phyloP scores from a whole-genome alignment of 2,329 filamentous ascomycete genomes.

The Chaetomiaceae sp. region DNA sequence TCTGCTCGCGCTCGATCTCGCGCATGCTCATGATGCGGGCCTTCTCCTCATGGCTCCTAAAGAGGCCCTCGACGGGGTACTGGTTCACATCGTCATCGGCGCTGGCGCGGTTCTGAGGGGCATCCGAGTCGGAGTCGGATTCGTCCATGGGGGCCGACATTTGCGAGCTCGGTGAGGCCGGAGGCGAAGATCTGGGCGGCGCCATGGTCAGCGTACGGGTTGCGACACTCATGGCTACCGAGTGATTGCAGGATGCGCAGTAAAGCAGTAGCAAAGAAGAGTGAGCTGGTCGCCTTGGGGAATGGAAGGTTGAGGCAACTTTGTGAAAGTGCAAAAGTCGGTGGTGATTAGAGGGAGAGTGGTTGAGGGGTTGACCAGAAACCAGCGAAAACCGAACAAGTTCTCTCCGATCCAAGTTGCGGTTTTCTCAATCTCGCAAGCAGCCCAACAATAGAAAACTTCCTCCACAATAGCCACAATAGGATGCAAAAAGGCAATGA shows the following conservation, averaged over 20 bases:
- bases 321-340: neutral
- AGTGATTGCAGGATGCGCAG: neutral
- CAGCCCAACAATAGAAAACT: neutral
- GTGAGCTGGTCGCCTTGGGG: neutral
- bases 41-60: conserved; percentile 69
- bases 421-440: neutral
- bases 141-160: conserved; percentile 87
- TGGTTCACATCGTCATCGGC: conserved; percentile 58
- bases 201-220: conserved; percentile 7
- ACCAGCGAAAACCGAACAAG: neutral
- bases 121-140: conserved; percentile 72
- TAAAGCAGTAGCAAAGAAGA: too few species aligned
- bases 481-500: conserved; percentile 5
- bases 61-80: conserved; percentile 86
- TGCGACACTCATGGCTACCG: neutral
- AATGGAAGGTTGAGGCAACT: neutral
- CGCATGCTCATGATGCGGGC: conserved; percentile 77
- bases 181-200: conserved; percentile 60
- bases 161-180: conserved; percentile 67
- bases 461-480: neutral
- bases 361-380: neutral
- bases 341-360: neutral
- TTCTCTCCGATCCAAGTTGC: neutral
- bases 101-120: conserved; percentile 41
- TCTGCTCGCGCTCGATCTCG: conserved; percentile 85